These are phyloP conservation scores for Phytophthora pisi DNA, from an alignment of 352 stramenopile genomes.

Conservation along the genomic window DNA sequence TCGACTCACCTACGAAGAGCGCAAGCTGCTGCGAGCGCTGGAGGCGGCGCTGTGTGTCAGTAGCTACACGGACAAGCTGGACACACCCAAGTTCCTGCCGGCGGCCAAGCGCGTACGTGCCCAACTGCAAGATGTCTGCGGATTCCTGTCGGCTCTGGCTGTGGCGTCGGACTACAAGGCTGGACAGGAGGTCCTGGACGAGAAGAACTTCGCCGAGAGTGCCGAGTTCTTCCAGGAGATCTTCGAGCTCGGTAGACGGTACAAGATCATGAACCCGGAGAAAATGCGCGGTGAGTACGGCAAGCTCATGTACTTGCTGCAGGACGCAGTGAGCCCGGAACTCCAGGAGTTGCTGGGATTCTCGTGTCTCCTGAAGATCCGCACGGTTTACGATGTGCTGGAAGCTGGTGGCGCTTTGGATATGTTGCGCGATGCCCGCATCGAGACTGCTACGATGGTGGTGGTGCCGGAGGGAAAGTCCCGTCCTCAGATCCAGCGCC, in stretches of 20 bases:
- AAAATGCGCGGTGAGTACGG: constrained; percentile 97
- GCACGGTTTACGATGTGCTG: constrained; percentile 92
- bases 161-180: constrained; percentile 89
- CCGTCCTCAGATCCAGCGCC: constrained; percentile 87
- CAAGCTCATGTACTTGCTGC: constrained; percentile 95
- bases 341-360: constrained; percentile 89
- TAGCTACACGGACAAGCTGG: constrained; percentile 94
- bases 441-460: constrained; percentile 95
- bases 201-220: constrained; percentile 92
- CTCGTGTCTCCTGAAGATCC: constrained; percentile 79
- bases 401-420: constrained; percentile 68
- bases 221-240: constrained; percentile 90
- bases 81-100: constrained; percentile 71
- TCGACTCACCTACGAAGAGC: constrained; percentile 94
- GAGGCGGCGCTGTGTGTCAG: constrained; percentile 93
- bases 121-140: constrained; percentile 92
- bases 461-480: constrained; percentile 92
- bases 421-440: constrained; percentile 87
- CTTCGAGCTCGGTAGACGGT: constrained; percentile 94
- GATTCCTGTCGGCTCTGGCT: constrained; percentile 92
- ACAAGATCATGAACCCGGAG: constrained; percentile 99
- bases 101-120: constrained; percentile 83
- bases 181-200: constrained; percentile 86
- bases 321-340: constrained; percentile 89
- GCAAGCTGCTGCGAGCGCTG: constrained; percentile 94